These are phyloP conservation scores for Penicillium psychrofluorescens DNA, from an alignment of 495 filamentous ascomycete genomes.

Conservation along the genomic window DNA sequence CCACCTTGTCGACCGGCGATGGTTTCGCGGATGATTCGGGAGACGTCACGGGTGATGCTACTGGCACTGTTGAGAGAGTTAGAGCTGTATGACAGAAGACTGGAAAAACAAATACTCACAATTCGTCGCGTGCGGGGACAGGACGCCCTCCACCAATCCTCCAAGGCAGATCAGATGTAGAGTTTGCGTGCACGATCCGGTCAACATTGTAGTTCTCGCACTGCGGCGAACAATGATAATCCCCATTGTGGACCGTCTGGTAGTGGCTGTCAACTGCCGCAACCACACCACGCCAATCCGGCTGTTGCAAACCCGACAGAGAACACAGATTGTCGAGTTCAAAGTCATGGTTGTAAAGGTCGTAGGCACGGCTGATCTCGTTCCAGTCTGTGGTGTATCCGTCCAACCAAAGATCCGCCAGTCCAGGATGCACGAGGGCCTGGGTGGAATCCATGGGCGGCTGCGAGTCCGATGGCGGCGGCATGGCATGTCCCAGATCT, in stretches of 20 bases:
- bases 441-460: constrained; percentile 9
- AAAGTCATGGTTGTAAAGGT: constrained; percentile 30
- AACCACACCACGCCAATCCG: constrained; percentile 38
- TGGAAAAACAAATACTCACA: constrained; percentile 21
- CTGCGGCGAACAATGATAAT: constrained; percentile 16
- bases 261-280: constrained; percentile 43
- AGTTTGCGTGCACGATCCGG: constrained; percentile 28
- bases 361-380: constrained; percentile 26
- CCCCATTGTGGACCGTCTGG: constrained; percentile 29
- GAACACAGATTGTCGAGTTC: constrained; percentile 39
- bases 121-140: constrained; percentile 28
- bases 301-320: constrained; percentile 36
- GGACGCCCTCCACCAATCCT: constrained; percentile 27
- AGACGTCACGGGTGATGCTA: constrained; percentile 36
- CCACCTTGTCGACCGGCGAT: constrained; percentile 20
- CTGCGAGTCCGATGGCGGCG: constrained; percentile 15
- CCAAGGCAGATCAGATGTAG: constrained; percentile 25
- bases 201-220: constrained; percentile 31
- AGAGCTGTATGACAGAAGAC: neutral
- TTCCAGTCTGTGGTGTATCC: constrained; percentile 37
- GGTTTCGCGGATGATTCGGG: constrained; percentile 35
- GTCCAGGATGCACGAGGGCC: constrained; percentile 16
- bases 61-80: constrained; percentile 25
- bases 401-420: constrained; percentile 30
- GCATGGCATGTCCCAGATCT: constrained; percentile 18